A percentile compares a stretch with the other conserved stretches of the same genome.
These are phyloP conservation scores for Adansonia gregorii DNA, from an alignment of 441 rosid genomes.

Conservation along the genomic window DNA sequence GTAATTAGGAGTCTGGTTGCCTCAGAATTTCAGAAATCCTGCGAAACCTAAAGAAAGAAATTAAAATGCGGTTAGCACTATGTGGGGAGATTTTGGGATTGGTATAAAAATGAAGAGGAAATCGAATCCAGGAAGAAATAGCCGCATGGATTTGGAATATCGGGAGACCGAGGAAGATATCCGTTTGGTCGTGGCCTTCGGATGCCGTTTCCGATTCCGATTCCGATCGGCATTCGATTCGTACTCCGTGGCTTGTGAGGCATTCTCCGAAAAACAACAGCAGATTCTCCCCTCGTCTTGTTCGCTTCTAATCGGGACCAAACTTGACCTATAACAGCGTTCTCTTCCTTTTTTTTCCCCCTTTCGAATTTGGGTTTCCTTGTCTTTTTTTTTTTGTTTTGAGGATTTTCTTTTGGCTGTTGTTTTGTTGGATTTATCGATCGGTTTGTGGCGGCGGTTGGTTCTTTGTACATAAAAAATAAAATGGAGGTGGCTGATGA, in stretches of 20 bases:
- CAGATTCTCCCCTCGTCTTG: slow-evolving; percentile 21
- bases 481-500: slow-evolving; percentile 35
- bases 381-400: not conserved
- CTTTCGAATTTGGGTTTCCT: not conserved
- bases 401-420: not conserved
- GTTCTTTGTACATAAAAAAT: slow-evolving; percentile 26
- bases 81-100: slow-evolving; percentile 27
- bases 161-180: slow-evolving; percentile 31
- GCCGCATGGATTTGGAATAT: slow-evolving; percentile 31
- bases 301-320: slow-evolving; percentile 28
- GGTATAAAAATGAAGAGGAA: slow-evolving; percentile 32
- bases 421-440: slow-evolving; percentile 34
- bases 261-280: slow-evolving; percentile 53
- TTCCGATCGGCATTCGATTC: slow-evolving; percentile 69
- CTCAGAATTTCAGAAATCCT: not conserved
- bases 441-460: slow-evolving; percentile 11
- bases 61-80: slow-evolving; percentile 39
- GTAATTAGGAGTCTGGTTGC: not conserved
- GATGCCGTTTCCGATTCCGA: slow-evolving; percentile 58
- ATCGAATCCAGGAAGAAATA: slow-evolving; percentile 25
- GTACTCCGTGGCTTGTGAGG: slow-evolving; percentile 66
- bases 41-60: not conserved
- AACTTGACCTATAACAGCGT: slow-evolving; percentile 33
- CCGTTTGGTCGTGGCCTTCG: slow-evolving; percentile 33
- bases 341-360: not conserved